A percentile compares a stretch with the other conserved stretches of the same genome.
These are phyloP conservation scores for Rauvolfia tetraphylla DNA, from an alignment of 257 asterid genomes.

Conservation along the genomic window DNA sequence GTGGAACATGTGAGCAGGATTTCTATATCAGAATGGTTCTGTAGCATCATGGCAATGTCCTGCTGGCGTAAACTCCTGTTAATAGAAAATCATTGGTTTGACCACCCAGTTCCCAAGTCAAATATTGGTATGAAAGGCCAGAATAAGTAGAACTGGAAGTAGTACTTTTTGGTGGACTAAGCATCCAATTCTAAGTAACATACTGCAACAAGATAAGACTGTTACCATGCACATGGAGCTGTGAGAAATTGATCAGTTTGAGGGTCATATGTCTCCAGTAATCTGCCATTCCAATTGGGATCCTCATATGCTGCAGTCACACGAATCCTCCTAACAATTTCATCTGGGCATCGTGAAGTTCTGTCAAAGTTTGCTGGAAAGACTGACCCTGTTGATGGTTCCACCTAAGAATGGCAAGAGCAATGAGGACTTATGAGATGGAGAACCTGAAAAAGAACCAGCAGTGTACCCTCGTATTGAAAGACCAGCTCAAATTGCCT, in stretches of 20 bases:
- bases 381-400: constrained; percentile 62
- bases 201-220: constrained; percentile 6
- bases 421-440: not conserved
- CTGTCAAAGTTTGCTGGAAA: constrained; percentile 68
- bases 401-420: constrained; percentile 41
- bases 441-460: not conserved
- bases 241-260: constrained; percentile 55
- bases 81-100: constrained; percentile 8
- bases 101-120: not conserved
- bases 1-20: constrained; percentile 75
- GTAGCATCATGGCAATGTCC: constrained; percentile 47
- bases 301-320: constrained; percentile 65
- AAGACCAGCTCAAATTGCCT: not conserved
- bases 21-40: constrained; percentile 61
- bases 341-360: constrained; percentile 85
- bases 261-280: constrained; percentile 78
- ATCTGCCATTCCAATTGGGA: constrained; percentile 50
- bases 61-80: constrained; percentile 50
- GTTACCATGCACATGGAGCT: constrained; percentile 80
- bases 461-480: not conserved
- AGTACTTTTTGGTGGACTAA: not conserved
- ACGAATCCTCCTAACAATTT: constrained; percentile 72
- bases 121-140: not conserved
- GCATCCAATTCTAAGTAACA: not conserved
- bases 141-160: not conserved